A percentile compares a stretch with the other conserved stretches of the same genome.
These are phyloP conservation scores for Ganoderma resinaceum DNA, from an alignment of 1,284 basidiomycete genomes.

Conservation along the genomic window DNA sequence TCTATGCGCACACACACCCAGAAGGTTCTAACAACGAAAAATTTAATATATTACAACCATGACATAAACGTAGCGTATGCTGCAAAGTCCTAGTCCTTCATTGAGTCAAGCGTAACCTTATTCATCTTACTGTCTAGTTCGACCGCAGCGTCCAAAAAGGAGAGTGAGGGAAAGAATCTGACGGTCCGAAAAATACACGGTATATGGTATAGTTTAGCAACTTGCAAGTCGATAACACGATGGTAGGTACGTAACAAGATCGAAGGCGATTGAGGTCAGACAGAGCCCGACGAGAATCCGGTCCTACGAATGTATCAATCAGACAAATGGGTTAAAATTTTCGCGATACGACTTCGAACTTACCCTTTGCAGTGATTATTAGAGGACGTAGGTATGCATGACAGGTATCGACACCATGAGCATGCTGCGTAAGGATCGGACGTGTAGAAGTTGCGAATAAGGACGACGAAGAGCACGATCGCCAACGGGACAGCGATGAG, in stretches of 20 bases:
- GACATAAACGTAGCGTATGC: neutral
- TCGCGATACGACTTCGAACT: constrained; percentile 23
- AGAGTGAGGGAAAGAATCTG: neutral
- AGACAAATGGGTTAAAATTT: neutral
- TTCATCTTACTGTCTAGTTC: neutral
- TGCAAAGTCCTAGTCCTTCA: neutral
- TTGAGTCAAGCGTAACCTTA: neutral
- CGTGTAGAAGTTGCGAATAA: constrained; percentile 91
- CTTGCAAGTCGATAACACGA: neutral
- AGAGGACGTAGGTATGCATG: constrained; percentile 80
- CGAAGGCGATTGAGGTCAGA: neutral
- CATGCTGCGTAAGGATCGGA: constrained; percentile 88
- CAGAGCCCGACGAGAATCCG: constrained; percentile 1
- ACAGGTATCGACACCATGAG: constrained; percentile 89
- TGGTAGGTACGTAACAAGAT: neutral
- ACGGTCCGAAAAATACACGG: constrained; percentile 1
- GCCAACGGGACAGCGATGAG: constrained; percentile 77
- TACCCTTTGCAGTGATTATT: constrained; percentile 84
- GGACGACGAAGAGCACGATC: constrained; percentile 82
- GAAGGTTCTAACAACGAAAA: neutral
- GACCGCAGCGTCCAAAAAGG: neutral
- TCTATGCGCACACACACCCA: neutral
- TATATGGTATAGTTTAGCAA: neutral
- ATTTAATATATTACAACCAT: neutral
- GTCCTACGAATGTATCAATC: constrained; percentile 1